Evolutionary conservation across 345 rosid genomes (phyloP).

Genomic region (Geranium rotundifolium): DNA sequence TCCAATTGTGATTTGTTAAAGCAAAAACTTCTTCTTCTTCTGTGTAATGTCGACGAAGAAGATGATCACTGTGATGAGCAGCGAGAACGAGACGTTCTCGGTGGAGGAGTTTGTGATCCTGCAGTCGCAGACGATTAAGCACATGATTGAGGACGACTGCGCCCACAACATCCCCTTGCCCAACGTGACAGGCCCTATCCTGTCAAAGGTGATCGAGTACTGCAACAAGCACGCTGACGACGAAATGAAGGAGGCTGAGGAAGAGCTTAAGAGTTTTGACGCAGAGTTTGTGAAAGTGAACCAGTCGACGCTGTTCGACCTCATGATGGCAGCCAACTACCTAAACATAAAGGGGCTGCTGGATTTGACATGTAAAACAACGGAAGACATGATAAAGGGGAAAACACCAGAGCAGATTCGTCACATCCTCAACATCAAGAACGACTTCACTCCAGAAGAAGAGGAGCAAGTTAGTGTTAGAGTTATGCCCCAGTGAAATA

Average conservation of each 20-base stretch:
- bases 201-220: slow-evolving; percentile 65
- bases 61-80: slow-evolving; percentile 37
- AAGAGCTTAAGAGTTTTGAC: slow-evolving; percentile 41
- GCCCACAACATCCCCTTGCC: slow-evolving; percentile 48
- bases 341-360: slow-evolving; percentile 53
- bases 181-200: slow-evolving; percentile 51
- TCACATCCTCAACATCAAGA: slow-evolving; percentile 26
- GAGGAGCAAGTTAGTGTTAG: too few relatives aligned
- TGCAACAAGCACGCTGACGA: slow-evolving; percentile 59
- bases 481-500: too few relatives aligned
- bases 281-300: slow-evolving; percentile 49
- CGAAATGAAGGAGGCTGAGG: slow-evolving; percentile 18
- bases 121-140: slow-evolving; percentile 54
- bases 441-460: too few relatives aligned
- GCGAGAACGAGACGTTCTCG: slow-evolving; percentile 56
- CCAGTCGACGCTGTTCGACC: slow-evolving; percentile 46
- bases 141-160: slow-evolving; percentile 59
- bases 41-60: slow-evolving; percentile 16
- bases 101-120: slow-evolving; percentile 44
- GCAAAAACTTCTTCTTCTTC: too few relatives aligned
- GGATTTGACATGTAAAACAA: slow-evolving; percentile 56
- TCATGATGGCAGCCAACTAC: slow-evolving; percentile 77
- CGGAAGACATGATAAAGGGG: slow-evolving; percentile 59
- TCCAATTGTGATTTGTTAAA: too few relatives aligned
- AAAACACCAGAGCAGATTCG: slow-evolving; percentile 57